Evolutionary conservation across 2,329 filamentous ascomycete genomes (phyloP).

Genomic region (Grosmannia huntii): DNA sequence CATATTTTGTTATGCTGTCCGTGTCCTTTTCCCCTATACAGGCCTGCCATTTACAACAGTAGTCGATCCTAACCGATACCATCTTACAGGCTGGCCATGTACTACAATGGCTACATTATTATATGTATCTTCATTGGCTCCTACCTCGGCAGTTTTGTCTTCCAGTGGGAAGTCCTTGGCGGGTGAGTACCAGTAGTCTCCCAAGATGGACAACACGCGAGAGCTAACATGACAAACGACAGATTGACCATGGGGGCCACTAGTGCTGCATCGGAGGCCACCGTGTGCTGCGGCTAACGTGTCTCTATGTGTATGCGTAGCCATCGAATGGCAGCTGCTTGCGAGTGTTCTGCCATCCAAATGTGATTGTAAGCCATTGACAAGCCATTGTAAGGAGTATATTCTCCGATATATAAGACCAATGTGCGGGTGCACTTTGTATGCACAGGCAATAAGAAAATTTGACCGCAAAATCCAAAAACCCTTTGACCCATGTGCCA

Average conservation of each 20-base stretch:
- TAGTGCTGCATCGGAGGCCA: conserved; percentile 15
- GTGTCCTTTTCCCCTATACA: conserved; percentile 4
- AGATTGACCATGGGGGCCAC: conserved; percentile 6
- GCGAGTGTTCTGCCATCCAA: background rate
- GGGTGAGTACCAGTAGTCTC: conserved; percentile 7
- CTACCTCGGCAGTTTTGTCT: conserved; percentile 59
- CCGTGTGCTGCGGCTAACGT: conserved; percentile 15
- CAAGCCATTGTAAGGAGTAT: too few relatives aligned
- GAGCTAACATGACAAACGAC: background rate
- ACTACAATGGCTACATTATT: conserved; percentile 62
- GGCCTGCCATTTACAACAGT: background rate
- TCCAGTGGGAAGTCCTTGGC: conserved; percentile 51
- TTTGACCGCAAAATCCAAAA: too few relatives aligned
- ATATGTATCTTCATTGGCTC: conserved; percentile 70
- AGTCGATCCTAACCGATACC: background rate
- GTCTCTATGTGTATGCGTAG: background rate
- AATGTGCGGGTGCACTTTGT: too few relatives aligned
- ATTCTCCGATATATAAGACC: too few relatives aligned
- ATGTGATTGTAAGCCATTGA: too few relatives aligned
- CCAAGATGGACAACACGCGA: background rate
- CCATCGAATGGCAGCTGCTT: background rate
- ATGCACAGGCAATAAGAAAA: too few relatives aligned
- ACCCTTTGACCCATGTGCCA: too few relatives aligned
- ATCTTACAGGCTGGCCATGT: conserved; percentile 32
- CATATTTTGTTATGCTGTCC: conserved; percentile 64